A percentile compares a stretch with the other conserved stretches of the same genome.
Evolutionary conservation across 129 eudicot genomes (phyloP).

Genomic region (Helianthus tuberosus): DNA sequence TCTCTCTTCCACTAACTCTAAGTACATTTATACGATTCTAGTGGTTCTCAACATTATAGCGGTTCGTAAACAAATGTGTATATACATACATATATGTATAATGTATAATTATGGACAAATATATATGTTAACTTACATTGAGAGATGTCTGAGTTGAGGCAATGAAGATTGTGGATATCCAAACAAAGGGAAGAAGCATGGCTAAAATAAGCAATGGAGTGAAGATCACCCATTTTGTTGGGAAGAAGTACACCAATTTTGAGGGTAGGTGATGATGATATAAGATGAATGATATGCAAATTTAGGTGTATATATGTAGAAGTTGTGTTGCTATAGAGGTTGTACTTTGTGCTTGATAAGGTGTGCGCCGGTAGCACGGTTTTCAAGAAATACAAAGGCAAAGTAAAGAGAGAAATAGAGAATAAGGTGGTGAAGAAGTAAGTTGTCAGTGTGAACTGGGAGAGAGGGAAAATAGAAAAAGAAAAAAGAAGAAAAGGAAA

Average conservation of each 20-base stretch:
- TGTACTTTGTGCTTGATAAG: constrained; percentile 34
- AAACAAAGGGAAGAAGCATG: constrained; percentile 56
- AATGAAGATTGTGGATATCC: constrained; percentile 64
- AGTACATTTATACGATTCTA: too few species aligned
- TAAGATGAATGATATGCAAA: constrained; percentile 19
- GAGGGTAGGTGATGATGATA: constrained; percentile 12
- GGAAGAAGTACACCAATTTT: constrained; percentile 15
- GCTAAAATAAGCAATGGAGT: constrained; percentile 55
- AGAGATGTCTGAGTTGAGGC: constrained; percentile 64
- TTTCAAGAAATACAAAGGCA: constrained; percentile 23
- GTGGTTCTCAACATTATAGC: too few species aligned
- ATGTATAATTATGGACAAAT: neutral
- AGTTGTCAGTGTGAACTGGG: constrained; percentile 30
- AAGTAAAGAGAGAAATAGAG: constrained; percentile 29
- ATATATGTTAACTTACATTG: constrained; percentile 36
- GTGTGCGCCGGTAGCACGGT: constrained; percentile 46
- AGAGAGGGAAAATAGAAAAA: constrained; percentile 13
- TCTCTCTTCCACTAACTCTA: too few species aligned
- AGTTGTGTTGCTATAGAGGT: constrained; percentile 4
- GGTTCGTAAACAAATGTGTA: neutral
- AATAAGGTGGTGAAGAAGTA: constrained; percentile 50
- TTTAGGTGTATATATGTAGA: constrained; percentile 28
- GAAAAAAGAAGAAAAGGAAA: constrained; percentile 25
- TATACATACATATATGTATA: neutral
- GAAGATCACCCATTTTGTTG: constrained; percentile 52